Conservation (phyloP, 2,329 filamentous ascomycete species). For the Exophiala oligosperma region DNA sequence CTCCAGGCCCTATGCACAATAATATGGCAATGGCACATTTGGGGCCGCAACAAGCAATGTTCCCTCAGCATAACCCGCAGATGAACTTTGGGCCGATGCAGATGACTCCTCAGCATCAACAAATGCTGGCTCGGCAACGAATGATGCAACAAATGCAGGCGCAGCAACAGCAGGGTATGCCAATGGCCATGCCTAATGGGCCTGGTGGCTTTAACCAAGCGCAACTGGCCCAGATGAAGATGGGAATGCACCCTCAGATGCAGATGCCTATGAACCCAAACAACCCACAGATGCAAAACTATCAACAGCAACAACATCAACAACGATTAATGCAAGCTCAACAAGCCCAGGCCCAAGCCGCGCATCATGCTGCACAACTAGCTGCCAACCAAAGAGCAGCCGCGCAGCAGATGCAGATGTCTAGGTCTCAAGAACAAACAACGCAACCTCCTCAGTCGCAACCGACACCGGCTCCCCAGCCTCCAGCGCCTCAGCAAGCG, state of each 20-base stretch:
- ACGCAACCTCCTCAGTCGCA: constrained; percentile 48
- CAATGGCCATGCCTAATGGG: constrained; percentile 24
- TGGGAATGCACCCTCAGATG: constrained; percentile 25
- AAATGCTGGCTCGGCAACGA: constrained; percentile 35
- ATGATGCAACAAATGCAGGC: constrained; percentile 25
- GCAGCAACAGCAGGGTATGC: constrained; percentile 25
- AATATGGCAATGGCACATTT: constrained; percentile 63
- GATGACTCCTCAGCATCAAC: constrained; percentile 29
- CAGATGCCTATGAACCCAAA: constrained; percentile 38
- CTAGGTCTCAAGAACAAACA: constrained; percentile 42
- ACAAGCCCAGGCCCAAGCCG: constrained; percentile 32
- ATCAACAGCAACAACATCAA: constrained; percentile 46
- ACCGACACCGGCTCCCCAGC: constrained; percentile 40
- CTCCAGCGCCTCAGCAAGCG: constrained; percentile 39
- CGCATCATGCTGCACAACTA: constrained; percentile 29
- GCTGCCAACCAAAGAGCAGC: constrained; percentile 39
- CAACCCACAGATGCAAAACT: constrained; percentile 43
- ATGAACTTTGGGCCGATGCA: constrained; percentile 31
- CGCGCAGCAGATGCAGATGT: constrained; percentile 44
- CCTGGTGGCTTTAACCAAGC: constrained; percentile 35
- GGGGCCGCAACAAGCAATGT: constrained; percentile 57
- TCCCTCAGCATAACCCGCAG: constrained; percentile 45
- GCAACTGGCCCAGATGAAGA: constrained; percentile 41
- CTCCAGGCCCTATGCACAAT: constrained; percentile 52
- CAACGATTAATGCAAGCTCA: constrained; percentile 36